Conservation (phyloP, 2,329 filamentous ascomycete species). For the Hypoxylon sp. region DNA sequence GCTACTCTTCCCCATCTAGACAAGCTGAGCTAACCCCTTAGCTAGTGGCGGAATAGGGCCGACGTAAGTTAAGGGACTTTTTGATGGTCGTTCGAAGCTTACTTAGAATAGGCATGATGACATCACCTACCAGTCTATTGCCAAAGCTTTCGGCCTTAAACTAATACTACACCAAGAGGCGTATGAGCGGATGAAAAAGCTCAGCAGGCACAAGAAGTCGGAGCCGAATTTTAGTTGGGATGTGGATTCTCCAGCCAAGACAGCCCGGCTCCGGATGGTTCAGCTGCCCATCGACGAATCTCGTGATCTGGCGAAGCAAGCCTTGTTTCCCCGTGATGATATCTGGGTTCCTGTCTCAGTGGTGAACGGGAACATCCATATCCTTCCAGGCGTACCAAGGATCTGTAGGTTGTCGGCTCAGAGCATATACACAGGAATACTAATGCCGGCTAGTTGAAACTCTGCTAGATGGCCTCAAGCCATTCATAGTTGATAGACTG, state of each 20-base stretch:
- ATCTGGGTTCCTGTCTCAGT: constrained; percentile 92
- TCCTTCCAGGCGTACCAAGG: constrained; percentile 89
- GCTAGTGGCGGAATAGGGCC: constrained; percentile 90
- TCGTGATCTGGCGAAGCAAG: constrained; percentile 77
- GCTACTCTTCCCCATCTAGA: not conserved
- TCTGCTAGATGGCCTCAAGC: constrained; percentile 83
- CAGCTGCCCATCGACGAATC: constrained; percentile 82
- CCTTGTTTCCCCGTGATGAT: constrained; percentile 82
- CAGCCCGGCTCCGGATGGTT: constrained; percentile 91
- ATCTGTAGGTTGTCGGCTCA: constrained; percentile 70
- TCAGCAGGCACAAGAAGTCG: constrained; percentile 80
- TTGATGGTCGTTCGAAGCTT: constrained; percentile 33
- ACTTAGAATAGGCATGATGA: constrained; percentile 83
- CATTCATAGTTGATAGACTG: constrained; percentile 77
- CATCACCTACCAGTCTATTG: constrained; percentile 95
- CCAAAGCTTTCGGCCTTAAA: constrained; percentile 85
- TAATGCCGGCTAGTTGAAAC: constrained; percentile 70
- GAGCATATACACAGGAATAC: not conserved
- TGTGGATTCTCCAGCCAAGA: constrained; percentile 80
- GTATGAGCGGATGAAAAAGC: constrained; percentile 84
- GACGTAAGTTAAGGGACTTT: constrained; percentile 72
- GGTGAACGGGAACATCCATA: constrained; percentile 94
- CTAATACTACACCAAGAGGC: constrained; percentile 83
- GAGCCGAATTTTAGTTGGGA: constrained; percentile 89
- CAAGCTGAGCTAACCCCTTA: constrained; percentile 32